Conservation (phyloP, 176 grass and related monocot species). For the Tillandsia fasciculata region DNA sequence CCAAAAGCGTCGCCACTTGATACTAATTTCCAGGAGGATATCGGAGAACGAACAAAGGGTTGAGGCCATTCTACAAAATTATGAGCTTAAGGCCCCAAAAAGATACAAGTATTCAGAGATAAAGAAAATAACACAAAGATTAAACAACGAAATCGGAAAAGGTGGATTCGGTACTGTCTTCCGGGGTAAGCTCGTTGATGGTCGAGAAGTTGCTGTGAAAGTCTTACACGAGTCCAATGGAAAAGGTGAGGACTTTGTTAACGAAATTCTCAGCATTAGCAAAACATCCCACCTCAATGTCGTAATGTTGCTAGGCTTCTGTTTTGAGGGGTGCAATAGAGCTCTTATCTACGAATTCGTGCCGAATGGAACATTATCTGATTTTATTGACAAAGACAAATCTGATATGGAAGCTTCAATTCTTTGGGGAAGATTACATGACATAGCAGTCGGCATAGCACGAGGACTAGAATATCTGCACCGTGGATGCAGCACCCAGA, state of each 20-base stretch:
- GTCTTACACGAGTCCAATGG: conserved; percentile 25
- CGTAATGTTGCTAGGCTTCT: conserved; percentile 49
- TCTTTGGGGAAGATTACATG: neutral
- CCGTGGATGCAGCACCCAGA: neutral
- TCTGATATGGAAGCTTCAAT: neutral
- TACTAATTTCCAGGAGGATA: too few relatives aligned
- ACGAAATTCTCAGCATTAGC: conserved; percentile 52
- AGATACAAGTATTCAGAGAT: too few relatives aligned
- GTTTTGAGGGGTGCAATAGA: conserved; percentile 33
- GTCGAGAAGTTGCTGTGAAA: conserved; percentile 37
- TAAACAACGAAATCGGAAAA: too few relatives aligned
- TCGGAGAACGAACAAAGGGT: too few relatives aligned
- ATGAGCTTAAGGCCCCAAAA: too few relatives aligned
- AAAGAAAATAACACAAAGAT: too few relatives aligned
- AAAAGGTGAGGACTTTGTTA: conserved; percentile 52
- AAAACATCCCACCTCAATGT: conserved; percentile 52
- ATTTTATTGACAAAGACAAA: neutral
- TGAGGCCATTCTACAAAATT: too few relatives aligned
- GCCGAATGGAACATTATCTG: neutral
- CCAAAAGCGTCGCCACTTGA: too few relatives aligned
- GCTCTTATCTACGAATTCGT: neutral
- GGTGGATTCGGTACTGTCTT: neutral
- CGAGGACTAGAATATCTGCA: neutral
- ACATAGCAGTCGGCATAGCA: neutral
- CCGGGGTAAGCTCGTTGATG: conserved; percentile 16